A percentile compares a stretch with the other conserved stretches of the same genome.
Conservation (phyloP, 805 yeast genomes). For the Priceomyces carsonii region DNA sequence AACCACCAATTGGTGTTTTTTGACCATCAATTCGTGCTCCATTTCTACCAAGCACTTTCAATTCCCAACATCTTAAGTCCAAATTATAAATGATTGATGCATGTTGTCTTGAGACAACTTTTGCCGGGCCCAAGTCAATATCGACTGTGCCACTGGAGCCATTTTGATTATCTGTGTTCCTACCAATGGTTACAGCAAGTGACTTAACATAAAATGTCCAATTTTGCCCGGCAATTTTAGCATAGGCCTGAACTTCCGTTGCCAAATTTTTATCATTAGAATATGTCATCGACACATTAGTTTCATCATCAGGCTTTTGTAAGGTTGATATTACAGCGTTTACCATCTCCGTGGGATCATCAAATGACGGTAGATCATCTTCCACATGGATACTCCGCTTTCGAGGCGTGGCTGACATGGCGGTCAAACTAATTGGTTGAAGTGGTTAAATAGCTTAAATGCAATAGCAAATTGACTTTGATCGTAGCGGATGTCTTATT, state of each 20-base stretch:
- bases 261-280: conserved; percentile 71
- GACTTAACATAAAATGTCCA: conserved; percentile 95
- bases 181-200: conserved; percentile 76
- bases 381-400: conserved; percentile 25
- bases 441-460: too few species aligned
- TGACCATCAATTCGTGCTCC: conserved; percentile 88
- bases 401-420: conserved; percentile 24
- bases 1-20: conserved; percentile 51
- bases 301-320: conserved; percentile 67
- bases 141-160: conserved; percentile 43
- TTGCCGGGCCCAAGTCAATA: conserved; percentile 95
- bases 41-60: conserved; percentile 81
- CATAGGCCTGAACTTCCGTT: conserved; percentile 94
- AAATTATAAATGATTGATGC: conserved; percentile 81
- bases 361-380: conserved; percentile 41
- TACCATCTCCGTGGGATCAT: conserved; percentile 63
- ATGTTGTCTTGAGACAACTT: conserved; percentile 92
- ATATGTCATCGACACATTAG: conserved; percentile 70
- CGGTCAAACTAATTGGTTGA: too few species aligned
- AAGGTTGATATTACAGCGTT: conserved; percentile 75
- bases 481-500: too few species aligned
- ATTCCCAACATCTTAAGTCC: conserved; percentile 79
- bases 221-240: conserved; percentile 86
- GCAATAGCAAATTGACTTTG: too few species aligned
- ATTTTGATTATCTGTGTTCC: conserved; percentile 56